Conservation (phyloP, 768 basidiomycete genomes). For the Leccinum fibrillosum region DNA sequence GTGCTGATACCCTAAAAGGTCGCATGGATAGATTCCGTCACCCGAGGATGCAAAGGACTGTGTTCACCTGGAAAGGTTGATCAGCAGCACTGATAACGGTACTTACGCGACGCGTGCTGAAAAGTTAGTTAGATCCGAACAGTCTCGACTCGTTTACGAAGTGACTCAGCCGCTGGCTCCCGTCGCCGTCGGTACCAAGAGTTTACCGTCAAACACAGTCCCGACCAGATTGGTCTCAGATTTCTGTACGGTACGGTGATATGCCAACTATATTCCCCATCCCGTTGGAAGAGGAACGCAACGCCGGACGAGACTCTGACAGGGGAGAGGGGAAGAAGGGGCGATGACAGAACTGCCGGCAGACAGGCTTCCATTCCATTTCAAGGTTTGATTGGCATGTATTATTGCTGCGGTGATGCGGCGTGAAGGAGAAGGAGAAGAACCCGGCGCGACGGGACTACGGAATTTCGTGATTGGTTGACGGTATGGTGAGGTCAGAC, state of each 20-base stretch:
- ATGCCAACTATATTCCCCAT: neutral
- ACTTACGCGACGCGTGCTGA: neutral
- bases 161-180: neutral
- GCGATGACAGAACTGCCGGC: constrained; percentile 6
- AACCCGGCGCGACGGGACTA: neutral
- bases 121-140: neutral
- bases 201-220: neutral
- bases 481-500: neutral
- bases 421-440: constrained; percentile 6
- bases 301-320: neutral
- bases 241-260: neutral
- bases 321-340: neutral
- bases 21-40: constrained; percentile 11
- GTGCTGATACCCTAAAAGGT: neutral
- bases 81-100: constrained; percentile 11
- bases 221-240: neutral
- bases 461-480: constrained; percentile 12
- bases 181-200: neutral
- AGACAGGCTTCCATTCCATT: constrained; percentile 22
- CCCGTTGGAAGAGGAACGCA: neutral
- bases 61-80: neutral
- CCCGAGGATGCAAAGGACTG: neutral
- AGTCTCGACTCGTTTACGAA: neutral
- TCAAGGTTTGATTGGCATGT: constrained; percentile 23
- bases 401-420: constrained; percentile 18